These are phyloP conservation scores for Poa annua DNA, from an alignment of 176 grass and related monocot genomes.

Conservation along the genomic window DNA sequence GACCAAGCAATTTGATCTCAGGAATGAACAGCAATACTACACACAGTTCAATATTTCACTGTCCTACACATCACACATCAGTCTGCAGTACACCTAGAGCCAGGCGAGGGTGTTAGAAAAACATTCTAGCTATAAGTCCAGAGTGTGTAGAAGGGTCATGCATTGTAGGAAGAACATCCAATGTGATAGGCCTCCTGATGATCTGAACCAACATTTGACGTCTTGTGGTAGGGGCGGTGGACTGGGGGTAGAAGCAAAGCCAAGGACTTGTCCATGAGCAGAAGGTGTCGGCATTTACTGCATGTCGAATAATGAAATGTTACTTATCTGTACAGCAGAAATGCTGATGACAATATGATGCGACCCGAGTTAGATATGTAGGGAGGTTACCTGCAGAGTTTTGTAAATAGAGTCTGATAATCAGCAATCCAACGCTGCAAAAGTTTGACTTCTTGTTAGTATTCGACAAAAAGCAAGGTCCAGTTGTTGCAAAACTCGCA, in stretches of 20 bases:
- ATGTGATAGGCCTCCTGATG: slow-evolving; percentile 82
- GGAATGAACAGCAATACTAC: slow-evolving; percentile 10
- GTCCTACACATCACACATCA: slow-evolving; percentile 37
- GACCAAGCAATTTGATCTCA: neutral
- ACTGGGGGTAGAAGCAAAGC: slow-evolving; percentile 88
- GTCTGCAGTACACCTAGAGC: slow-evolving; percentile 30
- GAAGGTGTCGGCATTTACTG: slow-evolving; percentile 80
- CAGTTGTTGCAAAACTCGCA: slow-evolving; percentile 1
- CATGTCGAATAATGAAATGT: slow-evolving; percentile 43
- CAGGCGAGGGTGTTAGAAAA: slow-evolving; percentile 32
- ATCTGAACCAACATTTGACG: slow-evolving; percentile 57
- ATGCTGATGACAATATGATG: slow-evolving; percentile 10
- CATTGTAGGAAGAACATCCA: slow-evolving; percentile 75
- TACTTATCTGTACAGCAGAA: slow-evolving; percentile 32
- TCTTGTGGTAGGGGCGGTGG: slow-evolving; percentile 64
- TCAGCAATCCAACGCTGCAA: slow-evolving; percentile 81
- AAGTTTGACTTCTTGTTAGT: slow-evolving; percentile 43
- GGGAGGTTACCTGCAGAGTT: slow-evolving; percentile 72
- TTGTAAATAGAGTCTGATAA: slow-evolving; percentile 81
- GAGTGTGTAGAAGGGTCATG: slow-evolving; percentile 44
- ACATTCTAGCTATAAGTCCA: slow-evolving; percentile 34
- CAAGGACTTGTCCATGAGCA: slow-evolving; percentile 85
- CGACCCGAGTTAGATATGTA: slow-evolving; percentile 5
- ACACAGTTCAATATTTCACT: neutral
- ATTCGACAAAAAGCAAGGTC: slow-evolving; percentile 22